Percentiles rank a stretch among this genome's conserved stretches.
Conservation (phyloP, 2,329 filamentous ascomycete species). For the Bipolaris sorokiniana region DNA sequence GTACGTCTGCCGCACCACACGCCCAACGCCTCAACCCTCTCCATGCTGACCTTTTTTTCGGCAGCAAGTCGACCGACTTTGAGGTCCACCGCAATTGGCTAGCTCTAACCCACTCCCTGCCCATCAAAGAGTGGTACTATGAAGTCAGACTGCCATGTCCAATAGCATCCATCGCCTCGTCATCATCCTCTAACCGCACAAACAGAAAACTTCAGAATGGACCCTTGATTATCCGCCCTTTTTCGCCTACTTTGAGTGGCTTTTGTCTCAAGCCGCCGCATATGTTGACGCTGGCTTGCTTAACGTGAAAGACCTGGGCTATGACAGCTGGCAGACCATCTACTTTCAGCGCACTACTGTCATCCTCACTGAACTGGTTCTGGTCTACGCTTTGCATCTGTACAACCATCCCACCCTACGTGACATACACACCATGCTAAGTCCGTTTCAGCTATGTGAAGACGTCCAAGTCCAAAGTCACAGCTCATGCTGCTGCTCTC, state of each 20-base stretch:
- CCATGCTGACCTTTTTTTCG: constrained; percentile 34
- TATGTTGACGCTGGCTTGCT: constrained; percentile 84
- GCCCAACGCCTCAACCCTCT: constrained; percentile 1
- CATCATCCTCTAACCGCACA: constrained; percentile 18
- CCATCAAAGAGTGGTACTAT: constrained; percentile 90
- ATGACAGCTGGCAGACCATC: constrained; percentile 91
- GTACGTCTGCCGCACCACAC: constrained; percentile 62
- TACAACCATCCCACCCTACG: constrained; percentile 48
- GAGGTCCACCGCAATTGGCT: constrained; percentile 99
- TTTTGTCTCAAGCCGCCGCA: constrained; percentile 79
- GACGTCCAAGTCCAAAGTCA: constrained; percentile 73
- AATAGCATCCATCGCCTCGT: not conserved
- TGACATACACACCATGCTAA: constrained; percentile 19
- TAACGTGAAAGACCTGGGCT: constrained; percentile 76
- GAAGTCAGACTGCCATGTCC: constrained; percentile 60
- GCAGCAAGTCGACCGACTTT: constrained; percentile 97
- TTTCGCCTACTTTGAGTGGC: constrained; percentile 97
- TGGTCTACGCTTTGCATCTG: constrained; percentile 82
- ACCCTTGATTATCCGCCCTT: constrained; percentile 98
- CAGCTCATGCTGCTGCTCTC: constrained; percentile 83
- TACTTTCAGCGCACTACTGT: constrained; percentile 94
- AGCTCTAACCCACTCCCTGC: constrained; percentile 88
- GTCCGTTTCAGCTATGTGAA: constrained; percentile 69
- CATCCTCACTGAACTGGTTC: constrained; percentile 80
- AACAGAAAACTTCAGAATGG: constrained; percentile 92